phyloP scores from a whole-genome alignment of 768 basidiomycete species.

The Mycena chlorophos region DNA sequence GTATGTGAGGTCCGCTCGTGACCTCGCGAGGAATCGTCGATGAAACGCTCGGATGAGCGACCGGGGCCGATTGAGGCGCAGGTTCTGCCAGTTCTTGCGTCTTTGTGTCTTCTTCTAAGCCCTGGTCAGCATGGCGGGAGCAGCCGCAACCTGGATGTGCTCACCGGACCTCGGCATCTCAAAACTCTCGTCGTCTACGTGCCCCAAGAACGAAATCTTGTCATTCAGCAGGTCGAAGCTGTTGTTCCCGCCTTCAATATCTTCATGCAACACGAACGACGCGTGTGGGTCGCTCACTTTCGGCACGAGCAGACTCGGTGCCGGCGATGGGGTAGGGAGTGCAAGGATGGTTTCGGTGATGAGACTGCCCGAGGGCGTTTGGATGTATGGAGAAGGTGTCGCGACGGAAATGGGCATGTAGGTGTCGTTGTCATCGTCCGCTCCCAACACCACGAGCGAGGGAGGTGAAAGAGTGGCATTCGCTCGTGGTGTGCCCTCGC shows the following conservation, averaged over 20 bases:
- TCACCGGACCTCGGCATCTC: constrained; percentile 32
- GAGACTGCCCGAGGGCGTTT: constrained; percentile 27
- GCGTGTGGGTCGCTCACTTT: constrained; percentile 38
- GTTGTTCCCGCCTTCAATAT: constrained; percentile 44
- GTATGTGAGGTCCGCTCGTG: constrained; percentile 8
- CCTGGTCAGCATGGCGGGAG: neutral
- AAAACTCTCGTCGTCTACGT: constrained; percentile 44
- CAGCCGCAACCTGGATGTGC: constrained; percentile 23
- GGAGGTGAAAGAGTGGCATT: constrained; percentile 28
- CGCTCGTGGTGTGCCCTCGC: constrained; percentile 5
- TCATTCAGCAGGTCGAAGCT: constrained; percentile 56
- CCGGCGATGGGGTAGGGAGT: constrained; percentile 20
- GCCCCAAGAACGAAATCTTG: constrained; percentile 47
- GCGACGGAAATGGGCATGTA: constrained; percentile 26
- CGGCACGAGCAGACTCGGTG: constrained; percentile 26
- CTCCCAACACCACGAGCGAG: constrained; percentile 23
- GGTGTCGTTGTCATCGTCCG: constrained; percentile 23
- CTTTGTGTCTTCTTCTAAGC: constrained; percentile 7
- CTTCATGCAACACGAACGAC: constrained; percentile 50
- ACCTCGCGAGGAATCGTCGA: constrained; percentile 3
- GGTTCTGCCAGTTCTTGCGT: constrained; percentile 2
- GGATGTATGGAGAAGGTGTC: constrained; percentile 20
- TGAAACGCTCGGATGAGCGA: neutral
- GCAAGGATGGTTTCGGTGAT: constrained; percentile 21
- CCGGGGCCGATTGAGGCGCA: neutral